These are phyloP conservation scores for Daldinia sp. DNA, from an alignment of 2,329 filamentous ascomycete species.

Conservation along the genomic window DNA sequence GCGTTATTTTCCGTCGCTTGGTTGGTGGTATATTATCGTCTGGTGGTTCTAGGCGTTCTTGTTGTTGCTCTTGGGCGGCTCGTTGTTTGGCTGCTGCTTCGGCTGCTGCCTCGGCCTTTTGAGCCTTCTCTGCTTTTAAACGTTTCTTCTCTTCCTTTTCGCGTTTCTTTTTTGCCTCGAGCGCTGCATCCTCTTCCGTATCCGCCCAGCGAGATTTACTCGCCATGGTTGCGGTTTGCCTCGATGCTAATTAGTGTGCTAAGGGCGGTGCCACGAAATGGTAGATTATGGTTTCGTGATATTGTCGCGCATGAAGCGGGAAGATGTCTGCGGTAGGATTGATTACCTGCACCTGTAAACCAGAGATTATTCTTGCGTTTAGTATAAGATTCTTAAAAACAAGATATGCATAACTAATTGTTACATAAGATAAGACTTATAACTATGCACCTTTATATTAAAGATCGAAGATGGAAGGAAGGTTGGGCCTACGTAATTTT, in stretches of 20 bases:
- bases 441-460: background rate
- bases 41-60: constrained; percentile 44
- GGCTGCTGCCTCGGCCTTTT: constrained; percentile 67
- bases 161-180: constrained; percentile 77
- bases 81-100: constrained; percentile 50
- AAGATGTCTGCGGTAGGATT: background rate
- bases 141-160: constrained; percentile 93
- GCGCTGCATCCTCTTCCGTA: constrained; percentile 81
- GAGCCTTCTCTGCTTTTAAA: constrained; percentile 83
- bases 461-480: background rate
- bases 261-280: constrained; percentile 15
- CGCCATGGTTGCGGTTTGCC: constrained; percentile 61
- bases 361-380: background rate
- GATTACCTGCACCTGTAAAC: too few relatives aligned
- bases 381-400: background rate
- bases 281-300: constrained; percentile 13
- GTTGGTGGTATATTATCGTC: constrained; percentile 60
- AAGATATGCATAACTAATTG: background rate
- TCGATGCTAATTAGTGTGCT: constrained; percentile 18
- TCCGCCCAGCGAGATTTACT: constrained; percentile 88
- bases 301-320: background rate
- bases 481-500: constrained; percentile 29
- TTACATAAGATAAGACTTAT: background rate
- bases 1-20: constrained; percentile 72
- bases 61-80: constrained; percentile 44